These are phyloP conservation scores for Xylariaceae sp. DNA, from an alignment of 2,329 filamentous ascomycete genomes.

Conservation along the genomic window DNA sequence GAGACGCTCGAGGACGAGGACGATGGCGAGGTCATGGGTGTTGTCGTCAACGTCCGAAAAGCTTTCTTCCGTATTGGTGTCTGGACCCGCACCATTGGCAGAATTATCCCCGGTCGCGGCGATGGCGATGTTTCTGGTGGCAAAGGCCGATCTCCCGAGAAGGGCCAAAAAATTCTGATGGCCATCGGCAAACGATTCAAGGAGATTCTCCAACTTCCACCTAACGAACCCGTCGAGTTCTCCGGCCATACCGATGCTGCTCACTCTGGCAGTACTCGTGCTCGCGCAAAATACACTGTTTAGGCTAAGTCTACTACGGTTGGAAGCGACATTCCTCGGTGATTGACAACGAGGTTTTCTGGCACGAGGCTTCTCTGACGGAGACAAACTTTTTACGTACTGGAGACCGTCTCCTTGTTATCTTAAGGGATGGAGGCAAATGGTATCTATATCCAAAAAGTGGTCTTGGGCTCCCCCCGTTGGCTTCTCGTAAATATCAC, in stretches of 20 bases:
- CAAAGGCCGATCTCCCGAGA: constrained; percentile 72
- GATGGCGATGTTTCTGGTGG: constrained; percentile 68
- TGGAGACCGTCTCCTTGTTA: not conserved
- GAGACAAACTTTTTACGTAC: not conserved
- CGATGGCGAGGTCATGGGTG: constrained; percentile 97
- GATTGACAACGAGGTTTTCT: not conserved
- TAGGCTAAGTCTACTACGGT: constrained; percentile 41
- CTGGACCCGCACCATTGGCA: constrained; percentile 93
- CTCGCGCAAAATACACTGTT: constrained; percentile 88
- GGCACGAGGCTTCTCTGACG: not conserved
- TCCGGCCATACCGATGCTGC: constrained; percentile 94
- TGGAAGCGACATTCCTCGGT: not conserved
- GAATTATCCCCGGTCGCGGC: constrained; percentile 71
- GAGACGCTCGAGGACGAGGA: constrained; percentile 94
- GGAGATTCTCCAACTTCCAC: constrained; percentile 76
- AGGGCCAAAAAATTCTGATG: constrained; percentile 79
- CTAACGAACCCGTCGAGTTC: constrained; percentile 81
- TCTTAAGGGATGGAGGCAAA: not conserved
- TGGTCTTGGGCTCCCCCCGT: constrained; percentile 1
- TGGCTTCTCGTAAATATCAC: constrained; percentile 4
- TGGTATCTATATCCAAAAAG: constrained; percentile 6
- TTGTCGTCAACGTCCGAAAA: constrained; percentile 98
- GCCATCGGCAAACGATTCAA: constrained; percentile 90
- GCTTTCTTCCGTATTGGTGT: constrained; percentile 96
- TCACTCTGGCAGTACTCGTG: constrained; percentile 86